Evolutionary conservation across 164 flowering plant genomes (phyloP).

Genomic region (Magnolia officinalis): DNA sequence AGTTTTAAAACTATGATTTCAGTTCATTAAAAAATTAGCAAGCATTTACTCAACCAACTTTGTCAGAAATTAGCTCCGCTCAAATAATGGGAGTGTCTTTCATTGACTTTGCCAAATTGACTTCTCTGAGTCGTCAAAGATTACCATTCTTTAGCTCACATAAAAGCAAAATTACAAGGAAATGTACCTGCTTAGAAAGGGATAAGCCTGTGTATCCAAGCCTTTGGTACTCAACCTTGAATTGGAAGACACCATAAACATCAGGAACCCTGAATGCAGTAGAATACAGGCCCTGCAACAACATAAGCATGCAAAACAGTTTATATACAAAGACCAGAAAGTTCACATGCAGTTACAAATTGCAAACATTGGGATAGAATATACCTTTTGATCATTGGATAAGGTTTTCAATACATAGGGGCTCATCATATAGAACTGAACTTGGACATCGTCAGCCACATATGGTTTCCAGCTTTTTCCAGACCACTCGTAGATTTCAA

Average conservation of each 20-base stretch:
- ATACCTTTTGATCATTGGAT: constrained; percentile 76
- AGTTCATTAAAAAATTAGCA: not conserved
- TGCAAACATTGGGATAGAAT: not conserved
- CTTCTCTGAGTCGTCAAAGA: too few relatives aligned
- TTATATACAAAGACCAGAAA: not conserved
- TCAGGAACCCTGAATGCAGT: constrained; percentile 93
- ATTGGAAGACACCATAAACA: constrained; percentile 98
- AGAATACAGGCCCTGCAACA: constrained; percentile 68
- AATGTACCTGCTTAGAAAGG: constrained; percentile 93
- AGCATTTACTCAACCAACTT: too few relatives aligned
- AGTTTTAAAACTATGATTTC: not conserved
- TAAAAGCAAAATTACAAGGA: not conserved
- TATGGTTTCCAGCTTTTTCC: constrained; percentile 92
- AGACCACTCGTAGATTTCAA: constrained; percentile 96
- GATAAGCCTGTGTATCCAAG: constrained; percentile 85
- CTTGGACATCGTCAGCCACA: constrained; percentile 86
- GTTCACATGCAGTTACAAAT: not conserved
- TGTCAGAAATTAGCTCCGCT: too few relatives aligned
- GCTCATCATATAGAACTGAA: constrained; percentile 99
- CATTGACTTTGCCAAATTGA: too few relatives aligned
- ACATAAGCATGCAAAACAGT: constrained; percentile 1
- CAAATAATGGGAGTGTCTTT: too few relatives aligned
- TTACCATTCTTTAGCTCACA: not conserved
- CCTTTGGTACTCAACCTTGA: constrained; percentile 91
- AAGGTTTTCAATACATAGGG: constrained; percentile 90